Evolutionary conservation across 2,329 filamentous ascomycete genomes (phyloP).

Genomic region (Ascochyta fabae): DNA sequence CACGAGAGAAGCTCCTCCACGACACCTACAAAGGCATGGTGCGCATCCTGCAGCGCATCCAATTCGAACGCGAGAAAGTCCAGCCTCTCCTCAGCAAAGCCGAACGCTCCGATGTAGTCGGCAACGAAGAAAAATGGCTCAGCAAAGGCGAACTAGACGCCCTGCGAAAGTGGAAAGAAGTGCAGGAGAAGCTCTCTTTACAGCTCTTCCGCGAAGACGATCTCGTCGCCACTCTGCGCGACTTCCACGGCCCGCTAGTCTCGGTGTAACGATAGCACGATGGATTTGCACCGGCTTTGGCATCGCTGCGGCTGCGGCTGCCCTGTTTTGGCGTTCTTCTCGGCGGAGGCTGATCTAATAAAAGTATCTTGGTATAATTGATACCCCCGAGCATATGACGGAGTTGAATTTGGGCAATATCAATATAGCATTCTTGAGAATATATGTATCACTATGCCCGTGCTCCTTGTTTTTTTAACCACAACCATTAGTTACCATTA

Average conservation of each 20-base stretch:
- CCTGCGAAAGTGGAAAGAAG: conserved; percentile 67
- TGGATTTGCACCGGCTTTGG: neutral
- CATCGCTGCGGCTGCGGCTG: neutral
- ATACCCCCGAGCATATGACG: conserved; percentile 4
- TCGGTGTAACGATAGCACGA: conserved; percentile 23
- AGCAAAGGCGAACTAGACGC: conserved; percentile 74
- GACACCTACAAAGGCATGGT: conserved; percentile 90
- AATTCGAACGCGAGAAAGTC: conserved; percentile 74
- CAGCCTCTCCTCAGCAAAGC: conserved; percentile 79
- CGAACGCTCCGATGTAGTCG: conserved; percentile 83
- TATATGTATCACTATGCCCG: too few species aligned
- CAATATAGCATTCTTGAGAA: too few species aligned
- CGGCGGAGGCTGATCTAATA: conserved; percentile 1
- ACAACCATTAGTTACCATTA: too few species aligned
- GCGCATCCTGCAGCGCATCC: conserved; percentile 79
- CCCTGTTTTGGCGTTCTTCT: conserved; percentile 2
- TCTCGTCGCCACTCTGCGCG: conserved; percentile 79
- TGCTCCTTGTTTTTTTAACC: too few species aligned
- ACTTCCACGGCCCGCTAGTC: conserved; percentile 55
- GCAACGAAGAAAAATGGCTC: conserved; percentile 81
- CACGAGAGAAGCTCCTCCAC: conserved; percentile 73
- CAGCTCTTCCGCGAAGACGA: conserved; percentile 85
- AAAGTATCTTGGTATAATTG: conserved; percentile 15
- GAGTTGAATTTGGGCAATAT: too few species aligned
- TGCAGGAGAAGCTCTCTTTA: conserved; percentile 74